Percentiles rank a stretch among this genome's conserved stretches.
Conservation (phyloP, 2,329 filamentous ascomycete species). For the Paradendryphiella salina region DNA sequence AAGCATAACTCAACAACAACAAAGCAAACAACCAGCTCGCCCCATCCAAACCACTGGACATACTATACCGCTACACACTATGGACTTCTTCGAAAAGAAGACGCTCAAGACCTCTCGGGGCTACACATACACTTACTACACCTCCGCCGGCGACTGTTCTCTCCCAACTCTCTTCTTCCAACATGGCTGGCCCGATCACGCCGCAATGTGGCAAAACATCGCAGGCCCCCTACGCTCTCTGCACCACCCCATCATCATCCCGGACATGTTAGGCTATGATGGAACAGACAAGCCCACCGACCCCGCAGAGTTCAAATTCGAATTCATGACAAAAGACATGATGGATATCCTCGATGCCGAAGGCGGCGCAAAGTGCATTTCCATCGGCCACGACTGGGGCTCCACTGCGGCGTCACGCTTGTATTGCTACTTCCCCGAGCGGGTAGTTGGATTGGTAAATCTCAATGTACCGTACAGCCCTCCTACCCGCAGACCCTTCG, state of each 20-base stretch:
- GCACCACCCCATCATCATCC: constrained; percentile 47
- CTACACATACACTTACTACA: constrained; percentile 39
- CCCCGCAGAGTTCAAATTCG: constrained; percentile 25
- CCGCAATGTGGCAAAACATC: constrained; percentile 51
- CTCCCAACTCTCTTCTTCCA: constrained; percentile 43
- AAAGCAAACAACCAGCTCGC: no score
- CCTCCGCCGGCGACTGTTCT: constrained; percentile 21
- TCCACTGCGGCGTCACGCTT: constrained; percentile 47
- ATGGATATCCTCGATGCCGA: constrained; percentile 35
- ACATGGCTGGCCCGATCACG: constrained; percentile 57
- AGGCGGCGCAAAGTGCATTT: constrained; percentile 36
- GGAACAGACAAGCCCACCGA: constrained; percentile 42
- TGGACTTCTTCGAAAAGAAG: constrained; percentile 36
- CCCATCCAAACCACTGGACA: no score
- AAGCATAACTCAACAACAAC: no score
- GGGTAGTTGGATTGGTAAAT: constrained; percentile 50
- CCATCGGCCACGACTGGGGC: constrained; percentile 58
- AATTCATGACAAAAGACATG: constrained; percentile 31
- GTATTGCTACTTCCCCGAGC: constrained; percentile 49
- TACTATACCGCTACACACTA: constrained; percentile 3
- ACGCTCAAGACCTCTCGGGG: constrained; percentile 32
- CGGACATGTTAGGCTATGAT: constrained; percentile 48
- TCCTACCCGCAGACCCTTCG: constrained; percentile 41
- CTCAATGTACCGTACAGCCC: constrained; percentile 51
- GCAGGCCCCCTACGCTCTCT: constrained; percentile 48